Evolutionary conservation across 192 early-diverging fungal species (phyloP), one percentile per base, ranked within the genome.

Genomic region (Glomus cerebriforme): DNA sequence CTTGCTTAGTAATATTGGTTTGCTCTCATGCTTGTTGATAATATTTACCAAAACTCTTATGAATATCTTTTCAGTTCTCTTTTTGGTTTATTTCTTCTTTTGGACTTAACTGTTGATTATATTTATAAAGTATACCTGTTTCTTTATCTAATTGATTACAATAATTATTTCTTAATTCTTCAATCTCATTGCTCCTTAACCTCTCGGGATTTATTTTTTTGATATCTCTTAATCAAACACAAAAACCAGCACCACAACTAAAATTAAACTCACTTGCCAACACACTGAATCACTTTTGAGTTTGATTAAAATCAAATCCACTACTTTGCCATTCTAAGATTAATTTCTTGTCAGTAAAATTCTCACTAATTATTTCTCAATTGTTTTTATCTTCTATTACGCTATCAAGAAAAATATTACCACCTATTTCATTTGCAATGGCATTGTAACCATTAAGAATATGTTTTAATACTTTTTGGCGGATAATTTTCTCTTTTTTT

Each of bases 401-500:
- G 3, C 65, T 67, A 37, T 29, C 27, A 67, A 67, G 19, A 67
- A 67, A 67, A 35, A 67, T 31, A 35, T 67, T 26, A 32, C 65
- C 65, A 13, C 65, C 65, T 15, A 37, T 6, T 31, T 27, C 29
- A 7, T 67, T 67, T 29, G 15, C 7, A 67, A 67, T 67, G 15
- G 7, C 65, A 7, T 67, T 8, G 17, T 67, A 67, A 32, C 27
- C 27, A 67, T 67, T 67, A 67, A 67, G 27, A 29, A 67, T 67
- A 32, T 67, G 65, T 32, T 67, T 31, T 31, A 67, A 67, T 9
- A 67, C 65, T 67, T 67, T 67, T 67, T 67, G 65, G 6, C 29
- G 65, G 3, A 67, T 67, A 67, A 67, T 67, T 35, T 67, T 67
- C 35, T 67, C 65, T 67, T 67, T 67, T 31, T 35, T 26, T 29